phyloP scores from a whole-genome alignment of 2,329 filamentous ascomycete species.

The Colletotrichum endophyticum region DNA sequence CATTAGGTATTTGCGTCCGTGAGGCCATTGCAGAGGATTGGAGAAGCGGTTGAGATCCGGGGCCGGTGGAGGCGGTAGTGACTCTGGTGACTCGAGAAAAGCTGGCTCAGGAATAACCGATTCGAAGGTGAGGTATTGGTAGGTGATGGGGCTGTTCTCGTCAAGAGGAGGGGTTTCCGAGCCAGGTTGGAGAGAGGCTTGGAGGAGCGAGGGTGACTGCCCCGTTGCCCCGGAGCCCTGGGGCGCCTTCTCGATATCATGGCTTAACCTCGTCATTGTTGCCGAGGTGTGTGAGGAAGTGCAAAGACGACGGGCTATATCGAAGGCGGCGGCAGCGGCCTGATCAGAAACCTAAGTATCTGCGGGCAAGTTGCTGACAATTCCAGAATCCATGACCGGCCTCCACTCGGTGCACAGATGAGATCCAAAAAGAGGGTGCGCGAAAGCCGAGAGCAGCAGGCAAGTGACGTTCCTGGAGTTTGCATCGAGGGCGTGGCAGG shows the following conservation, averaged over 20 bases:
- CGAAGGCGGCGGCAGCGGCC: background rate
- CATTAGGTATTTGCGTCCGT: conserved; percentile 70
- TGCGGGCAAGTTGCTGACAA: background rate
- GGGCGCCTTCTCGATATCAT: conserved; percentile 5
- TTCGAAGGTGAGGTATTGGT: conserved; percentile 46
- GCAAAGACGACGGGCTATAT: background rate
- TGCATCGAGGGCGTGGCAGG: background rate
- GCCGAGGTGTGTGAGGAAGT: background rate
- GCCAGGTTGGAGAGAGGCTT: background rate
- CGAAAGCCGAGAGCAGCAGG: background rate
- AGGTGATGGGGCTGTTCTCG: conserved; percentile 33
- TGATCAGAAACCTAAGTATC: background rate
- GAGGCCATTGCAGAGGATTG: conserved; percentile 78
- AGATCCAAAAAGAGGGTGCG: background rate
- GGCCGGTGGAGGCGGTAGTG: conserved; percentile 51
- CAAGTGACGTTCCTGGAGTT: background rate
- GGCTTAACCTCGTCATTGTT: background rate
- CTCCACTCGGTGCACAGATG: background rate
- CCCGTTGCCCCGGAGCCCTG: background rate
- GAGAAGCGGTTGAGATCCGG: conserved; percentile 71
- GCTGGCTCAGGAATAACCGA: conserved; percentile 36
- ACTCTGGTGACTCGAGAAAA: background rate
- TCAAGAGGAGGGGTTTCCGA: background rate
- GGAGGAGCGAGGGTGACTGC: background rate
- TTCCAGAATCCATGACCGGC: background rate